These are phyloP conservation scores for Gnomoniopsis sp. DNA, from an alignment of 2,329 filamentous ascomycete genomes.

Conservation along the genomic window DNA sequence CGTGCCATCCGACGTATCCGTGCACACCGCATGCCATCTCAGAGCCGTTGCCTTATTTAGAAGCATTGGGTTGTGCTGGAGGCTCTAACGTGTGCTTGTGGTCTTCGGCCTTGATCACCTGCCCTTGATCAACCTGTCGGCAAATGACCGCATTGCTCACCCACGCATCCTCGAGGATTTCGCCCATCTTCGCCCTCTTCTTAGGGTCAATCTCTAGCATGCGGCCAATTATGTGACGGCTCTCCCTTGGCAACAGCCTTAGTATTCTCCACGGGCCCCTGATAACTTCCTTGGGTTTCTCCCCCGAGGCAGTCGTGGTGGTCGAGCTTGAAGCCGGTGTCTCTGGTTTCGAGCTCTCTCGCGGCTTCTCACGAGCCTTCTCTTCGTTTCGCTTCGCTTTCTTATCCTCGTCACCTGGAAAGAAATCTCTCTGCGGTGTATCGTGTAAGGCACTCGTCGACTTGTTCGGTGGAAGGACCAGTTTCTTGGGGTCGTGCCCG, in stretches of 20 bases:
- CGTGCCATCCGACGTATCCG: not conserved
- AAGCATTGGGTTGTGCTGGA: constrained; percentile 41
- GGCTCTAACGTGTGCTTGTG: constrained; percentile 87
- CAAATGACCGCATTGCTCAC: constrained; percentile 83
- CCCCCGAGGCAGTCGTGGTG: constrained; percentile 26
- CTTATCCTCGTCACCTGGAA: constrained; percentile 30
- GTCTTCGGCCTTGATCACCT: constrained; percentile 67
- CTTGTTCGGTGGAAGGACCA: constrained; percentile 44
- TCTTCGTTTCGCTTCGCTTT: constrained; percentile 9
- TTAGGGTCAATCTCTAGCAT: constrained; percentile 91
- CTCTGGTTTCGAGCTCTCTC: constrained; percentile 24
- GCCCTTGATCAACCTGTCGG: constrained; percentile 68
- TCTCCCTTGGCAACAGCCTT: constrained; percentile 83
- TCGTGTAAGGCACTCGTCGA: constrained; percentile 42
- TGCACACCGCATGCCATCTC: not conserved
- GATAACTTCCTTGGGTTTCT: constrained; percentile 69
- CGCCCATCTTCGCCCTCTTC: constrained; percentile 77
- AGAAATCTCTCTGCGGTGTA: constrained; percentile 36
- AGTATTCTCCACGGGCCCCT: constrained; percentile 90
- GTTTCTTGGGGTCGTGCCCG: constrained; percentile 58
- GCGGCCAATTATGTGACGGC: constrained; percentile 79
- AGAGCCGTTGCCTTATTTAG: constrained; percentile 17
- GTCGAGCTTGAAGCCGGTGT: constrained; percentile 15
- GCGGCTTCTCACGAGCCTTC: constrained; percentile 26
- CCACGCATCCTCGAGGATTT: constrained; percentile 88